Percentiles rank a stretch among this genome's conserved stretches.
Conservation (phyloP, 345 rosid genomes). For the Bretschneidera sinensis region DNA sequence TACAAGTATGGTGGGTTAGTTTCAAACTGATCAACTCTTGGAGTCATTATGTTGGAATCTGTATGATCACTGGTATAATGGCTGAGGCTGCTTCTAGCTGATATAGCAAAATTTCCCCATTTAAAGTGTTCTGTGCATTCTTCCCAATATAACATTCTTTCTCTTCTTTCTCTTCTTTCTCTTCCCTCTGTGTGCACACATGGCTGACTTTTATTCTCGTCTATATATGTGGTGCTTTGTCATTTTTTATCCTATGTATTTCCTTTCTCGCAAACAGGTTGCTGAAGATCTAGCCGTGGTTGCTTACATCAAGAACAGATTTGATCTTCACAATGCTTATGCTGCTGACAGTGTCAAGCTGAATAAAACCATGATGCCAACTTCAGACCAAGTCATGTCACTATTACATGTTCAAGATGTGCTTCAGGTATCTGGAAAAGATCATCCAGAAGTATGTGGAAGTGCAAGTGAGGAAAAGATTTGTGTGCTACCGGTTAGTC, state of each 20-base stretch:
- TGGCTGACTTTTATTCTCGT: not conserved
- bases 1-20: not conserved
- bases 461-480: slow-evolving; percentile 14
- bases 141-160: not conserved
- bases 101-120: not conserved
- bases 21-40: not conserved
- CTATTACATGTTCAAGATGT: slow-evolving; percentile 10
- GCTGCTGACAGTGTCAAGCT: slow-evolving; percentile 18
- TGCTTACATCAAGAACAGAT: slow-evolving; percentile 28
- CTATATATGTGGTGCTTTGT: not conserved
- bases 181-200: not conserved
- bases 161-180: not conserved
- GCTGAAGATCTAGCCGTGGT: slow-evolving; percentile 39
- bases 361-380: slow-evolving; percentile 2
- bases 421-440: slow-evolving; percentile 8
- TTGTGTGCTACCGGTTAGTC: slow-evolving; percentile 9
- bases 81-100: not conserved
- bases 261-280: slow-evolving; percentile 31
- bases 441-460: slow-evolving; percentile 18
- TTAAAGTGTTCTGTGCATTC: not conserved
- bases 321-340: slow-evolving; percentile 20
- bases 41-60: not conserved
- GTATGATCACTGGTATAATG: not conserved
- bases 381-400: slow-evolving; percentile 17
- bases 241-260: not conserved